These are phyloP conservation scores for Camellia granthamiana DNA, from an alignment of 148 eudicot species.

Conservation along the genomic window DNA sequence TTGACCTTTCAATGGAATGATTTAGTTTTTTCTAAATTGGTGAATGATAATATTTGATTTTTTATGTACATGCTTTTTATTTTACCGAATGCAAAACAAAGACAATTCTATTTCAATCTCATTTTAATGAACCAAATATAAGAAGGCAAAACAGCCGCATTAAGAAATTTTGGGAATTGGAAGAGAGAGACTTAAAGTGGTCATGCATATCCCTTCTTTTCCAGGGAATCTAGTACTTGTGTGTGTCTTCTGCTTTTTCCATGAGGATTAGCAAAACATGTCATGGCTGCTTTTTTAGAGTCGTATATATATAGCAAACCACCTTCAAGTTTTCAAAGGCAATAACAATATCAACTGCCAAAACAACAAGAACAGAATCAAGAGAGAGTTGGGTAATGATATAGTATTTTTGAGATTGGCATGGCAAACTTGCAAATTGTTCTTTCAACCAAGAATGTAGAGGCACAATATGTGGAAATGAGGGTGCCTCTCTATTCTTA, in stretches of 20 bases:
- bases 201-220: not conserved
- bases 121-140: too few relatives aligned
- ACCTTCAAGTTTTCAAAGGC: too few relatives aligned
- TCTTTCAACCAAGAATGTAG: conserved; percentile 62
- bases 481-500: conserved; percentile 93
- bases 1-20: too few relatives aligned
- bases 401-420: not conserved
- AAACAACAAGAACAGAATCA: too few relatives aligned
- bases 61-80: too few relatives aligned
- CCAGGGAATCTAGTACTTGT: not conserved
- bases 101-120: too few relatives aligned
- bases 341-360: too few relatives aligned
- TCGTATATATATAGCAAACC: not conserved
- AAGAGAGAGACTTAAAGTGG: not conserved
- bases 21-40: too few relatives aligned
- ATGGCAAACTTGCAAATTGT: conserved; percentile 64
- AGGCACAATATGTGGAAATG: conserved; percentile 86
- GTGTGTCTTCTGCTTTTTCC: not conserved
- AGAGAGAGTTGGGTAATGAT: not conserved
- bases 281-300: not conserved
- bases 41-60: too few relatives aligned
- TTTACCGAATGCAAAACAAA: too few relatives aligned
- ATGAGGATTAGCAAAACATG: conserved; percentile 12
- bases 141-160: too few relatives aligned
- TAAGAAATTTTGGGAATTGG: not conserved